Base-by-base conservation (phyloP, 768 basidiomycete species). In the Mrakia frigida region DNA sequence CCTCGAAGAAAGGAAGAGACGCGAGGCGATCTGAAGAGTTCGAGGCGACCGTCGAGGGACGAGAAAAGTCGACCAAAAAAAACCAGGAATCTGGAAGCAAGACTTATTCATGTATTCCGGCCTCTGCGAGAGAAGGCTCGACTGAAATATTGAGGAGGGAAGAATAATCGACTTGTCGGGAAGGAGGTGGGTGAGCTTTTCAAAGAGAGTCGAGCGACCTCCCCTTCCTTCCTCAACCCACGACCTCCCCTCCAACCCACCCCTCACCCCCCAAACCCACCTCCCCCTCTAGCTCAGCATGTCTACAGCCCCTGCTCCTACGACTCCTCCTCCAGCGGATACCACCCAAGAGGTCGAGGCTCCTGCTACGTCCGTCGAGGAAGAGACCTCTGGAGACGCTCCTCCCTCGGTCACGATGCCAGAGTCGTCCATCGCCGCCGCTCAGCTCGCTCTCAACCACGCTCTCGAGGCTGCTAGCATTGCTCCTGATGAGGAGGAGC, bases 391-490 rank as follows among this genome's bases (percentile, higher is more conserved):
- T 23, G 33, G 41, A 16, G 69, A 25, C 28, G 37, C 65, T 41
- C 69, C 69, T 46, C 46, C 69, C 7, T 72, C 70, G 23, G 53
- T 59, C 10, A 39, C 52, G 21, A 77, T 77, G 76, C 76, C 76
- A 2, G 71, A 71, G 33, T 71, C 76, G 0, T 72, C 76, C 25
- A 77, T 77, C 67, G 43, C 61, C 33, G 76, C 76, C 18, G 76
- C 76, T 61, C 72, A 72, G 60, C 56, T 67, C 31, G 76, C 76
- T 6, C 72, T 77, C 52, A 77, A 59, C 39, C 35, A 68, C 14
- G 50, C 77, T 10, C 73, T 78, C 68, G 73, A 78, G 59, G 71
- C 73, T 2, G 73, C 72, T 16, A 74, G 67, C 73, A 69, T 74
- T 37, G 35, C 50, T 39, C 31, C 37, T n/a, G 65, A 39, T 46